phyloP scores from a whole-genome alignment of 1,284 basidiomycete species.

The Bondarzewia mesenterica region DNA sequence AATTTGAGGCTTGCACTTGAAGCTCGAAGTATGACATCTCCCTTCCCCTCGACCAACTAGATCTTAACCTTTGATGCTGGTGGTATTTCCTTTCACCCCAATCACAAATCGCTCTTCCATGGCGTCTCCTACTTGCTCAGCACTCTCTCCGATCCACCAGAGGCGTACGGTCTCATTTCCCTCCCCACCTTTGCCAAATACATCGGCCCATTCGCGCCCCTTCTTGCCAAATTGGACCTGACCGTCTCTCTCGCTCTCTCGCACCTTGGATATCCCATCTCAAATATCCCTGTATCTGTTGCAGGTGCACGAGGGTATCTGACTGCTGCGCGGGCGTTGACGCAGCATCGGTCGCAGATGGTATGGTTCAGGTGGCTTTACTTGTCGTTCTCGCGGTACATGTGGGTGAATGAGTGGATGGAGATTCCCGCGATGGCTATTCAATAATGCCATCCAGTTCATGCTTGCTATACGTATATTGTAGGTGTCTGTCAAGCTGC shows the following conservation, averaged over 20 bases:
- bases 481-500: too few relatives aligned
- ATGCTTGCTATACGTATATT: too few relatives aligned
- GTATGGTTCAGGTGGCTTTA: slow-evolving; percentile 91
- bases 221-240: slow-evolving; percentile 38
- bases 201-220: slow-evolving; percentile 38
- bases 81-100: slow-evolving; percentile 86
- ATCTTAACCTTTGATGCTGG: slow-evolving; percentile 84
- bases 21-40: too few relatives aligned
- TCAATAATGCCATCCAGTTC: too few relatives aligned
- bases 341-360: slow-evolving; percentile 68
- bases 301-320: slow-evolving; percentile 50
- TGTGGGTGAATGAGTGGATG: slow-evolving; percentile 87
- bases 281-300: slow-evolving; percentile 35
- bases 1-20: too few relatives aligned
- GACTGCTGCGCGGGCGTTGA: slow-evolving; percentile 63
- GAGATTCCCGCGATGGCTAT: slow-evolving; percentile 13
- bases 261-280: slow-evolving; percentile 4
- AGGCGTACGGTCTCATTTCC: slow-evolving; percentile 55
- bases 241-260: slow-evolving; percentile 16
- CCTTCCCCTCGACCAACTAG: slow-evolving; percentile 29
- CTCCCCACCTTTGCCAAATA: slow-evolving; percentile 57
- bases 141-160: slow-evolving; percentile 22
- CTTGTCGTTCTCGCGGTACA: slow-evolving; percentile 76
- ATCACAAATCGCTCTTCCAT: slow-evolving; percentile 73
- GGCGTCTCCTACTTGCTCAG: slow-evolving; percentile 40